Evolutionary conservation across 148 eudicot species (phyloP).

Genomic region (Vaccinium corymbosum): DNA sequence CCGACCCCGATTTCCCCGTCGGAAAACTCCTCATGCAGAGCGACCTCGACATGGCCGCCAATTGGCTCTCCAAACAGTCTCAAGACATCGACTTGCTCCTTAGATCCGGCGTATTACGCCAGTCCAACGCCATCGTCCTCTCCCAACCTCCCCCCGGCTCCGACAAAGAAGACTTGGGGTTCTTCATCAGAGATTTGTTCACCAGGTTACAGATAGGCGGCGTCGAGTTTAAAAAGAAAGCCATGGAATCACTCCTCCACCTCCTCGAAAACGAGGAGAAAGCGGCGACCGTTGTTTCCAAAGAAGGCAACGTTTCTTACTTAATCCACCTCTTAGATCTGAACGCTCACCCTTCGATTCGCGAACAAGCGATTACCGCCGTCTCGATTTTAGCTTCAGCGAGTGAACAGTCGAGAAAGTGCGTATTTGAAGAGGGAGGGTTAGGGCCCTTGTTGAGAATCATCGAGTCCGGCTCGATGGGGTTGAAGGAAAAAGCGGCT

Average conservation of each 20-base stretch:
- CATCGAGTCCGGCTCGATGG: constrained; percentile 38
- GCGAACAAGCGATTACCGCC: constrained; percentile 42
- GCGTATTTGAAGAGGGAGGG: constrained; percentile 61
- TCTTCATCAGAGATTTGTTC: constrained; percentile 52
- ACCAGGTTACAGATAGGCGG: constrained; percentile 63
- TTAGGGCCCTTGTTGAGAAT: constrained; percentile 51
- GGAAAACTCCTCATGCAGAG: constrained; percentile 61
- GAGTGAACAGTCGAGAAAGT: constrained; percentile 39
- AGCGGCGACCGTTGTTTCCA: constrained; percentile 30
- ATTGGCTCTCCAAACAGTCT: constrained; percentile 44
- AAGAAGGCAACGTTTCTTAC: constrained; percentile 41
- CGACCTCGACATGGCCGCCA: constrained; percentile 64
- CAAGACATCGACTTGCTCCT: constrained; percentile 48
- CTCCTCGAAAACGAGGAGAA: constrained; percentile 39
- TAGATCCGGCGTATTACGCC: constrained; percentile 54
- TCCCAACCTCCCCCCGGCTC: constrained; percentile 40
- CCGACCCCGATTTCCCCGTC: constrained; percentile 14
- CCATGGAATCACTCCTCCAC: constrained; percentile 44
- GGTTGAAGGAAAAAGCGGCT: constrained; percentile 46
- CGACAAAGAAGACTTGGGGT: constrained; percentile 40
- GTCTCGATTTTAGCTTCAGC: constrained; percentile 39
- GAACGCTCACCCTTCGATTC: constrained; percentile 17
- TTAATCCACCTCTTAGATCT: constrained; percentile 43
- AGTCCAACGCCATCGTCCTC: constrained; percentile 56
- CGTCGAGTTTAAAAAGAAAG: constrained; percentile 46